Percentiles rank a stretch among this genome's conserved stretches.
Evolutionary conservation across 2,329 filamentous ascomycete genomes (phyloP).

Genomic region (Cylindrodendrum hubeiense): DNA sequence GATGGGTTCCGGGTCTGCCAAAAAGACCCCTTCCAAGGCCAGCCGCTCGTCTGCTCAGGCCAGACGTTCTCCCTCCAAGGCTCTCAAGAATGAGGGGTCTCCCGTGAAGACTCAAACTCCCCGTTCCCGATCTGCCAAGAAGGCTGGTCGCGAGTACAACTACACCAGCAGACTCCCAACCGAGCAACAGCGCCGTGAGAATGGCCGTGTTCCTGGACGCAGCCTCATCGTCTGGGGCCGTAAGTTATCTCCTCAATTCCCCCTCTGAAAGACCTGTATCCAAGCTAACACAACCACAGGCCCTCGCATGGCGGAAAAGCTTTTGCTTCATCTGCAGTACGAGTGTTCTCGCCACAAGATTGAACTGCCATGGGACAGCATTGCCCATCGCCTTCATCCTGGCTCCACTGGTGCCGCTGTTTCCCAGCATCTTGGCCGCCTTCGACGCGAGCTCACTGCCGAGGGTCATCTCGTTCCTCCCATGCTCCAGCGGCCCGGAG

Average conservation of each 20-base stretch:
- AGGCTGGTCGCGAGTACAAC: conserved; percentile 28
- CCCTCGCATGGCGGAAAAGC: conserved; percentile 60
- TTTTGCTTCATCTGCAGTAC: conserved; percentile 56
- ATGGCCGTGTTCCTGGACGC: conserved; percentile 50
- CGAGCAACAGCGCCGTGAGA: conserved; percentile 39
- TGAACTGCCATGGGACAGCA: conserved; percentile 53
- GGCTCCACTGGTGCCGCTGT: conserved; percentile 55
- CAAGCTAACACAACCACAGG: conserved; percentile 46
- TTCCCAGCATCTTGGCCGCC: conserved; percentile 51
- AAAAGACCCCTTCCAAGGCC: conserved; percentile 37
- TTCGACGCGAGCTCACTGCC: conserved; percentile 50
- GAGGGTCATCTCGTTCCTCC: conserved; percentile 60
- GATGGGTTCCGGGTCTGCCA: conserved; percentile 24
- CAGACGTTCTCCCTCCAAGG: conserved; percentile 25
- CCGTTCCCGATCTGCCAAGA: neutral
- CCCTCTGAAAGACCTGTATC: neutral
- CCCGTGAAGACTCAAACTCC: neutral
- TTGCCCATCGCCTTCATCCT: conserved; percentile 57
- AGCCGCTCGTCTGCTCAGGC: conserved; percentile 27
- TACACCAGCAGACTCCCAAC: conserved; percentile 45
- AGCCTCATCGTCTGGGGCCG: conserved; percentile 58
- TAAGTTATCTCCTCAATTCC: conserved; percentile 43
- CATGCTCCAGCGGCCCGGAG: conserved; percentile 41
- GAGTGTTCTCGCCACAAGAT: conserved; percentile 51
- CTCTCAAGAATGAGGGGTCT: conserved; percentile 14